A percentile compares a stretch with the other conserved stretches of the same genome.
These are phyloP conservation scores for Lyophyllum semitale DNA, from an alignment of 768 basidiomycete genomes.

Conservation along the genomic window DNA sequence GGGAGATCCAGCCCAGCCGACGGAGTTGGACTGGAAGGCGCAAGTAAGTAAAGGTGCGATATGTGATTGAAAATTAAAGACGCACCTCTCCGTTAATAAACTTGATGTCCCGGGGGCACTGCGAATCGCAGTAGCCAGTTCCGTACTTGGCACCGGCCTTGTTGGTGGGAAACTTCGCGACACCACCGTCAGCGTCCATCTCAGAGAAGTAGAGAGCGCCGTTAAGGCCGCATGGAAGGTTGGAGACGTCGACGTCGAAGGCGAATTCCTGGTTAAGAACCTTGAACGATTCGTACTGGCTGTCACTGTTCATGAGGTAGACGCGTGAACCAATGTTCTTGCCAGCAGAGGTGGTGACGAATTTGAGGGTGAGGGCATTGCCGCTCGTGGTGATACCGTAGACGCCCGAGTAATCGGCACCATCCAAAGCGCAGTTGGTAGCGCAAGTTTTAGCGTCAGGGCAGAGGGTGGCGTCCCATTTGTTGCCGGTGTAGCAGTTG, in stretches of 20 bases:
- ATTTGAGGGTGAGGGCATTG: constrained; percentile 48
- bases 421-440: constrained; percentile 40
- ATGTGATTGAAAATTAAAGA: not conserved
- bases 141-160: too few species aligned
- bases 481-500: constrained; percentile 55
- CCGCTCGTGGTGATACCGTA: constrained; percentile 52
- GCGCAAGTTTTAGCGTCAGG: constrained; percentile 49
- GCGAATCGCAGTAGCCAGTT: too few species aligned
- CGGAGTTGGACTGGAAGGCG: constrained; percentile 44
- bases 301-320: constrained; percentile 1
- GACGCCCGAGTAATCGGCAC: constrained; percentile 47
- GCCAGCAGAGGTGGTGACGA: constrained; percentile 38
- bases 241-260: too few species aligned
- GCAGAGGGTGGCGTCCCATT: constrained; percentile 52
- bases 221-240: too few species aligned
- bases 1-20: constrained; percentile 38
- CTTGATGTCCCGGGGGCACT: constrained; percentile 61
- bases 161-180: too few species aligned
- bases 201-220: too few species aligned
- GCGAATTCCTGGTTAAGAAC: too few species aligned
- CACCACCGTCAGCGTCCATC: too few species aligned
- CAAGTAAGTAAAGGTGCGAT: not conserved
- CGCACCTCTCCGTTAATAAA: constrained; percentile 57
- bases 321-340: constrained; percentile 36
- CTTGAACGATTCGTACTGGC: not conserved